Evolutionary conservation across 78 protist species (phyloP), one percentile per base, ranked within the genome.

Genomic region (Dictyostelium brefeldianum): DNA sequence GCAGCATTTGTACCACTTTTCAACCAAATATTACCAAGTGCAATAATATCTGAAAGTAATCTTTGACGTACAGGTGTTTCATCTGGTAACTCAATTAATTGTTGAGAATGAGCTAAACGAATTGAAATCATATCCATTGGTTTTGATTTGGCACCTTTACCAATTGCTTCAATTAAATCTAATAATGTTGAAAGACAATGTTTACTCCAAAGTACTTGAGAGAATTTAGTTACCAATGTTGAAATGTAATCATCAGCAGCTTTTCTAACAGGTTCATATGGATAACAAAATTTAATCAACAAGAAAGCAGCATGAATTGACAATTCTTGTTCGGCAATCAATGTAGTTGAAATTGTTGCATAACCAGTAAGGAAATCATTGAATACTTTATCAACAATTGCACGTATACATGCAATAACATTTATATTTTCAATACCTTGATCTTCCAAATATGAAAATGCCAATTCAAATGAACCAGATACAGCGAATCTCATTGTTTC

Each of bases 211-310:
- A 85, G 80, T 6, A 94, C 77, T 7, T 89, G 83, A n/a, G 96
- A 94, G 90, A 87, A 94, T 29, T 73, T 85, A 14, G 96, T 48
- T 14, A 80, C 89, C 48, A 71, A 54, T 8, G 82, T 59, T 54
- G 89, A 80, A 25, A 93, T 84, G 27, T 50, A 93, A n/a, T 77
- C 75, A 71, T 93, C 96, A 11, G 96, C 92, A 5, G 90, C 89
- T 36, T 78, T 83, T 25, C 84, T 22, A 14, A 85, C 85, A 20
- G 80, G 74, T 71, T 89, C 73, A 54, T 78, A 80, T 43, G 85
- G 92, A 43, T 94, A 85, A 36, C 92, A 84, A 83, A 85, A 94
- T 64, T 83, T 78, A 27, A 93, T 57, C 79, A 93, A 70, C 7
- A 93, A 65, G 18, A 79, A 78, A 3, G 65, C 0, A 9, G 90